phyloP scores from a whole-genome alignment of 495 filamentous ascomycete genomes.

The Penicillium soppii region DNA sequence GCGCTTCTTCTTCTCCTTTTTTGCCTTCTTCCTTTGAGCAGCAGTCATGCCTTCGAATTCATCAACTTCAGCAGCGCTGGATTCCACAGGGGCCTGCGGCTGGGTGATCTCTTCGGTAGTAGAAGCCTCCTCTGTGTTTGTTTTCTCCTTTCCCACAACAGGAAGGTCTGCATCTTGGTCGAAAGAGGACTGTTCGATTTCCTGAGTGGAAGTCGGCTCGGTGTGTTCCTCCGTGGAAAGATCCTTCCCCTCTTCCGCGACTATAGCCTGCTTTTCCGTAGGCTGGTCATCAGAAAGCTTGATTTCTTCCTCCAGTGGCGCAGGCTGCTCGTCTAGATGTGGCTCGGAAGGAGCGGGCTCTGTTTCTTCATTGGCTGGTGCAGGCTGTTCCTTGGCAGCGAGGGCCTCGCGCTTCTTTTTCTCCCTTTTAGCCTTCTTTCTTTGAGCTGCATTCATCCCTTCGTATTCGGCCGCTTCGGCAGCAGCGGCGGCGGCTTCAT shows the following conservation, averaged over 20 bases:
- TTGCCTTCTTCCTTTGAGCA: constrained; percentile 2
- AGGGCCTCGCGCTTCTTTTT: neutral
- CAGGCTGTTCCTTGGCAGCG: constrained; percentile 1
- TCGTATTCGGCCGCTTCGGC: no score
- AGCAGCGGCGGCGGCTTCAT: no score
- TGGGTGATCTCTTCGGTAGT: neutral
- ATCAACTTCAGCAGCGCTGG: neutral
- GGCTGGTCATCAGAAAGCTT: no score
- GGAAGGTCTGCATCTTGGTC: neutral
- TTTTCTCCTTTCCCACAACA: neutral
- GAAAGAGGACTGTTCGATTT: neutral
- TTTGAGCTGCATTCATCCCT: neutral
- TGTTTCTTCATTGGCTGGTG: constrained; percentile 2
- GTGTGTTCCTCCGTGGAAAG: neutral
- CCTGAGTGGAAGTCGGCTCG: neutral
- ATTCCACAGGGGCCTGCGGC: neutral
- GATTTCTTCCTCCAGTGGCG: no score
- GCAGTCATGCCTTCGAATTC: neutral
- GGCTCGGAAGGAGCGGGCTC: constrained; percentile 2
- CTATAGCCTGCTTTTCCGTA: no score
- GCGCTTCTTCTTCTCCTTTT: neutral
- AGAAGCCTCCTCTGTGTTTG: neutral
- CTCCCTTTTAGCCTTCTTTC: neutral
- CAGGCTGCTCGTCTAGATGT: no score
- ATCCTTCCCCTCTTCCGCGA: no score